phyloP scores from a whole-genome alignment of 108 stramenopile genomes.

The Phaeodactylum tricornutum region DNA sequence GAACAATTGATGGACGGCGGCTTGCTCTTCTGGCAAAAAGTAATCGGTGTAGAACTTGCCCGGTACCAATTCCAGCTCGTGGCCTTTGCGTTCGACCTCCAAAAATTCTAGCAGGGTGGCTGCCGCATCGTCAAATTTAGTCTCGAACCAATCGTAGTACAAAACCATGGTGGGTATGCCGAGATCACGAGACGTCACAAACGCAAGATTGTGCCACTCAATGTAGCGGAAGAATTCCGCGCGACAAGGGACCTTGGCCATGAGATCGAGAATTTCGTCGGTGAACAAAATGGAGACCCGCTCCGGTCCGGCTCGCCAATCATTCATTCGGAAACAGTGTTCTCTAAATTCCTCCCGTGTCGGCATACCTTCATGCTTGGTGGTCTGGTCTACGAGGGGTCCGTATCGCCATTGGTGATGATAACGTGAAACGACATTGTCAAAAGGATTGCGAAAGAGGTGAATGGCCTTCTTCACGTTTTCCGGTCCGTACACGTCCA shows the following conservation, averaged over 20 bases:
- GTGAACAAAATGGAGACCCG: not conserved
- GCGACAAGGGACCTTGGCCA: conserved; percentile 42
- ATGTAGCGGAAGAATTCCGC: conserved; percentile 53
- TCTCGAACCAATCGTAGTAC: conserved; percentile 4
- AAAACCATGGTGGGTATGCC: conserved; percentile 1
- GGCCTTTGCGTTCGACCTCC: not conserved
- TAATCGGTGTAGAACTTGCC: conserved; percentile 2
- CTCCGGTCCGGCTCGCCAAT: not conserved
- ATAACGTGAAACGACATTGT: conserved; percentile 46
- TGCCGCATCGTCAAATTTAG: not conserved
- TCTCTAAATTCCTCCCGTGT: conserved; percentile 24
- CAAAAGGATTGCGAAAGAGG: conserved; percentile 47
- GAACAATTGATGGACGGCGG: not conserved
- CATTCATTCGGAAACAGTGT: conserved; percentile 17
- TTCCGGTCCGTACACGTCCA: conserved; percentile 17
- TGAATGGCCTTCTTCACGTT: conserved; percentile 36
- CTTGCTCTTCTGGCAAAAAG: not conserved
- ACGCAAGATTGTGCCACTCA: conserved; percentile 51
- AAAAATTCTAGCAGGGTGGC: conserved; percentile 2
- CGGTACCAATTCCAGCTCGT: not conserved
- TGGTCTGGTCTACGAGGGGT: too few species aligned
- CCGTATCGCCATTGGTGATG: conserved; percentile 21
- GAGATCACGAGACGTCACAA: not conserved
- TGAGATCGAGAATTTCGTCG: not conserved
- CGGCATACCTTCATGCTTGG: too few species aligned